A percentile compares a stretch with the other conserved stretches of the same genome.
Conservation (phyloP, 371 early-diverging fungal genomes). For the Mortierella sp. region DNA sequence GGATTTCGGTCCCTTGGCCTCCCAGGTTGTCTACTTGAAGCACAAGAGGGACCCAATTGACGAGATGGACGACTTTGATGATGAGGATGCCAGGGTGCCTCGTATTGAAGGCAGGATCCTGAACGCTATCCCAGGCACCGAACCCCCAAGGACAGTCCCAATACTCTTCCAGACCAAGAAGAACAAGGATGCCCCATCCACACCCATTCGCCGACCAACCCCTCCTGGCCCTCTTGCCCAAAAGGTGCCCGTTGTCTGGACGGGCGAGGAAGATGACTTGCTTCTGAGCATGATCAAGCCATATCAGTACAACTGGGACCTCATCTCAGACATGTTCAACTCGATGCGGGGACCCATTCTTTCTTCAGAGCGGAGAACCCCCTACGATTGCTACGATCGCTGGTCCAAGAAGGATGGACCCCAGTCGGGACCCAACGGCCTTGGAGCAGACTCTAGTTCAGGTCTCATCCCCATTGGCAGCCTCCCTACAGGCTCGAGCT, state of each 20-base stretch:
- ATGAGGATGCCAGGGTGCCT: constrained; percentile 59
- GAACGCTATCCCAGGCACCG: constrained; percentile 52
- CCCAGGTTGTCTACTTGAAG: constrained; percentile 61
- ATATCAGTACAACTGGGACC: constrained; percentile 79
- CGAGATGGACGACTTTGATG: constrained; percentile 58
- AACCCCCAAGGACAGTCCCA: constrained; percentile 49
- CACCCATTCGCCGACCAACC: constrained; percentile 63
- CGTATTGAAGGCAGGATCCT: constrained; percentile 53
- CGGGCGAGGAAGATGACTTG: constrained; percentile 78
- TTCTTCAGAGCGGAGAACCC: constrained; percentile 68
- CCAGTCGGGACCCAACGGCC: constrained; percentile 24
- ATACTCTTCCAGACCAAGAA: constrained; percentile 63
- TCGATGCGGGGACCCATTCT: constrained; percentile 66
- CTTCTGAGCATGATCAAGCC: constrained; percentile 70
- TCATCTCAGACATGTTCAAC: constrained; percentile 75
- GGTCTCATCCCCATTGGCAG: constrained; percentile 46
- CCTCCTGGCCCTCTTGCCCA: constrained; percentile 41
- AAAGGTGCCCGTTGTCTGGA: constrained; percentile 66
- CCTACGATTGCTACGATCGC: constrained; percentile 78
- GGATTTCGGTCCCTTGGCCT: constrained; percentile 59
- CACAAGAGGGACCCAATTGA: constrained; percentile 63
- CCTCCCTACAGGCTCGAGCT: constrained; percentile 38
- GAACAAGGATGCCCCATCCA: constrained; percentile 62
- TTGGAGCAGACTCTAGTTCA: constrained; percentile 30
- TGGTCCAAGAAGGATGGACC: constrained; percentile 64